Conservation (phyloP, 306 rosid species). For the Echinosophora koreensis region DNA sequence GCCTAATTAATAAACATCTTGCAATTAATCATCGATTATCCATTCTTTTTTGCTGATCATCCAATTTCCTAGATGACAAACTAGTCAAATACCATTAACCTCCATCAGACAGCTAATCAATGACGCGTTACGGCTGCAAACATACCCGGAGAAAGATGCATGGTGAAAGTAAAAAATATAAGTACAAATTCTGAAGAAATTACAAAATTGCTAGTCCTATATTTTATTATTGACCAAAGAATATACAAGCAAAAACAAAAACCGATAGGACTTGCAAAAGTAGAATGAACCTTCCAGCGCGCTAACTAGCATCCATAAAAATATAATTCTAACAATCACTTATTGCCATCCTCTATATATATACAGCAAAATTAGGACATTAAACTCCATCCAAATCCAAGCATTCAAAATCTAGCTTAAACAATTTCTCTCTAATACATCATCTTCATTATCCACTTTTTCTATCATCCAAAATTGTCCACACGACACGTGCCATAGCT, state of each 20-base stretch:
- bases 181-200: background rate
- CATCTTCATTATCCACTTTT: background rate
- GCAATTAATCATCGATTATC: too few relatives aligned
- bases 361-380: conserved; percentile 12
- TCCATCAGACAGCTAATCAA: background rate
- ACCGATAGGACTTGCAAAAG: conserved; percentile 9
- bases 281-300: background rate
- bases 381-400: background rate
- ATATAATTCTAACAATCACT: background rate
- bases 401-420: background rate
- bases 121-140: background rate
- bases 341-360: conserved; percentile 6
- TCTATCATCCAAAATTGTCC: background rate
- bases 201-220: background rate
- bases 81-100: background rate
- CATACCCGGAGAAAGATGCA: background rate
- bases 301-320: background rate
- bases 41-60: too few relatives aligned
- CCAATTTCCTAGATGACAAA: background rate
- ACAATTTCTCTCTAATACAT: background rate
- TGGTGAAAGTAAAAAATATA: background rate
- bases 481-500: background rate
- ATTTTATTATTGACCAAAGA: background rate
- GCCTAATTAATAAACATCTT: background rate
- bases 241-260: background rate